Conservation (phyloP, 139 green algal genomes). For the Spirogloea muscicola region DNA sequence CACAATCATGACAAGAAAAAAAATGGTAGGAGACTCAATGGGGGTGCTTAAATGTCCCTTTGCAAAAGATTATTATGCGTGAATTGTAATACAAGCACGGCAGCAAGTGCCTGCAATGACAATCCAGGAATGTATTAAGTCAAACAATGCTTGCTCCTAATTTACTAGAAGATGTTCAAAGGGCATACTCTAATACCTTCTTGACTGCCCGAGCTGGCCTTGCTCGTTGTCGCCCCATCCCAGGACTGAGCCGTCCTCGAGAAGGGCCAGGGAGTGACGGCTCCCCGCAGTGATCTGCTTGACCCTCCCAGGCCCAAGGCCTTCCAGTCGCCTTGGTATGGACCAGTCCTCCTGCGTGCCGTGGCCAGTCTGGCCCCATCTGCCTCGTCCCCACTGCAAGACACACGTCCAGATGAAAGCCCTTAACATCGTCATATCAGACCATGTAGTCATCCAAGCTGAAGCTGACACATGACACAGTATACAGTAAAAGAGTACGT, state of each 20-base stretch:
- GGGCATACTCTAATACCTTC: too few relatives aligned
- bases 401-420: not conserved
- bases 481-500: not conserved
- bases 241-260: slow-evolving; percentile 17
- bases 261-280: slow-evolving; percentile 50
- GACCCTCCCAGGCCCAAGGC: not conserved
- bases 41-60: too few relatives aligned
- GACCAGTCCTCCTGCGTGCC: slow-evolving; percentile 27
- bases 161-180: too few relatives aligned
- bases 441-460: not conserved
- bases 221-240: slow-evolving; percentile 51
- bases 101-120: too few relatives aligned
- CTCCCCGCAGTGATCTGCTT: slow-evolving; percentile 27
- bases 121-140: too few relatives aligned
- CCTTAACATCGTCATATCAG: not conserved
- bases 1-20: slow-evolving; percentile 4
- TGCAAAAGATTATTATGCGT: too few relatives aligned
- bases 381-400: slow-evolving; percentile 56
- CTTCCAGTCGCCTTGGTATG: not conserved
- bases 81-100: too few relatives aligned
- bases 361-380: slow-evolving; percentile 65
- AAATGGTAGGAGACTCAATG: too few relatives aligned
- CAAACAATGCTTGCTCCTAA: too few relatives aligned
- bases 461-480: not conserved
- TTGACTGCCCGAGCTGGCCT: slow-evolving; percentile 51